Evolutionary conservation across 208 protist genomes (phyloP), one percentile per base, ranked within the genome.

Genomic region (Leishmania lainsoni): DNA sequence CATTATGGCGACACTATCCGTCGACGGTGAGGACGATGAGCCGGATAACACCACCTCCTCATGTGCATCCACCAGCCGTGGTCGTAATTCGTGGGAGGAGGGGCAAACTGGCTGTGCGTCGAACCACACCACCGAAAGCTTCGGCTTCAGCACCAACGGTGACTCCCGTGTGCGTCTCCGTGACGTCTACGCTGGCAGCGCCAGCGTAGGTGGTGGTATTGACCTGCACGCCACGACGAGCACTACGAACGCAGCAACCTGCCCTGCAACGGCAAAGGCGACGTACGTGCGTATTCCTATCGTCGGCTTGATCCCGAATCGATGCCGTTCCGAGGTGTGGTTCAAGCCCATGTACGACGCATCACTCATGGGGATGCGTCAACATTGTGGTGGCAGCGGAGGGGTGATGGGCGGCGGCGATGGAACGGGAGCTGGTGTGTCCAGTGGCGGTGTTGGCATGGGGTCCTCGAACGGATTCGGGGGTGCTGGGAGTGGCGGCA

Each of bases 271-370:
- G 20, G 39, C 32, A 26, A 74, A 39, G 42, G 45, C 75, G 29
- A n/a, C 73, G 20, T 71, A 68, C 42, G 87, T 94, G 74, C 90
- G 91, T 66, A 48, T 94, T 8, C 89, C 91, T 39, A 51, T 94
- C 20, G 86, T 94, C 9, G 91, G 91, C 14, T 72, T 96, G 10
- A 88, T 97, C 39, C 93, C 93, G 1, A 95, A 89, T 73, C 92
- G 94, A 3, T 95, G 87, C 79, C 94, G 94, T 8, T 83, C 86
- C 52, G 94, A 96, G 66, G 92, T 95, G 42, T 97, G 94, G 94
- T 89, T 92, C 75, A 73, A 84, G 66, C 87, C 83, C 2, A 79
- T 85, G 6, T 69, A 78, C 74, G 78, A 76, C 66, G 17, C 77
- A 17, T 80, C 83, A 14, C 48, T 74, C 68, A 83, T 51, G 42